These are phyloP conservation scores for Hypoxylon intermedium DNA, from an alignment of 495 filamentous ascomycete species.

Conservation along the genomic window DNA sequence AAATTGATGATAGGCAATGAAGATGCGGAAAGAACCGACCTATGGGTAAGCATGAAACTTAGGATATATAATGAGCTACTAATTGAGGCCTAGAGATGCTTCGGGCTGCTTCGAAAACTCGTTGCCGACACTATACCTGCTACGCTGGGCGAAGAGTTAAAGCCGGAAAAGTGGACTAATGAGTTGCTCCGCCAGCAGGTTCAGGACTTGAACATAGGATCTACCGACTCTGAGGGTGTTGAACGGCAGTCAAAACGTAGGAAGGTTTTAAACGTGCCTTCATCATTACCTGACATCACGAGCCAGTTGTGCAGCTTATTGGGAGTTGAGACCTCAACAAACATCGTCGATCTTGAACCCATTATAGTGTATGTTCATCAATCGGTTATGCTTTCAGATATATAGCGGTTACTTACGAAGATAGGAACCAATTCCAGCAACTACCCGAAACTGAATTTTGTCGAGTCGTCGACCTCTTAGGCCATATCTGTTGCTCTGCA, in stretches of 20 bases:
- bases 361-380: constrained; percentile 42
- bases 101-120: constrained; percentile 41
- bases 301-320: constrained; percentile 36
- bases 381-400: background rate
- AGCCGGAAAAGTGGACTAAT: constrained; percentile 41
- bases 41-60: constrained; percentile 43
- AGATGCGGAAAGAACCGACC: constrained; percentile 37
- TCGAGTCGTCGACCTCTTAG: constrained; percentile 44
- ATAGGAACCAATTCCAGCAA: constrained; percentile 39
- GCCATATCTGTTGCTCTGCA: constrained; percentile 46
- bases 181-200: constrained; percentile 37
- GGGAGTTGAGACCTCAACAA: constrained; percentile 16
- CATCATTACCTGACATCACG: constrained; percentile 21
- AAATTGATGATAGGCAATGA: constrained; percentile 35
- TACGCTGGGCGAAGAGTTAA: constrained; percentile 12
- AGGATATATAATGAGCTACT: constrained; percentile 15
- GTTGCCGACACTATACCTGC: constrained; percentile 21
- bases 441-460: constrained; percentile 42
- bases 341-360: constrained; percentile 26
- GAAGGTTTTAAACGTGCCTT: constrained; percentile 35
- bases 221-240: constrained; percentile 6
- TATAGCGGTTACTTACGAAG: constrained; percentile 21
- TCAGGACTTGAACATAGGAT: constrained; percentile 25
- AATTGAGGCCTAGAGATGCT: constrained; percentile 40
- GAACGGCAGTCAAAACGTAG: constrained; percentile 45